phyloP scores from a whole-genome alignment of 306 rosid genomes.

The Trifolium fragiferum region DNA sequence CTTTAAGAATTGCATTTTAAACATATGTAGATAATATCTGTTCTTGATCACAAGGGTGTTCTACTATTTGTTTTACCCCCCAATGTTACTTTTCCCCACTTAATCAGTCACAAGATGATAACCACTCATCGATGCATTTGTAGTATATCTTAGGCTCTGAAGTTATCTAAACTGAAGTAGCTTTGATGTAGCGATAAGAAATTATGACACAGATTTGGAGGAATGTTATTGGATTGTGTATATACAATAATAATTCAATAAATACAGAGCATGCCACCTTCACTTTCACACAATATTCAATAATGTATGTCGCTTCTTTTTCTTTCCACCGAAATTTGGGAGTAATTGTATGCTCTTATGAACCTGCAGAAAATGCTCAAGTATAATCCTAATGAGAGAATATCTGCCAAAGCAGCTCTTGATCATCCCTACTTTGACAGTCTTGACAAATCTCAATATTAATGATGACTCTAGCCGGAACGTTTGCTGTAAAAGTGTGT shows the following conservation, averaged over 20 bases:
- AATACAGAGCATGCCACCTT: constrained; percentile 4
- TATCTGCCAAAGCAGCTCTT: constrained; percentile 96
- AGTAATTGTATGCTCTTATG: constrained; percentile 35
- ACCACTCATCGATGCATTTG: constrained; percentile 18
- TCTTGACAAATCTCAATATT: constrained; percentile 91
- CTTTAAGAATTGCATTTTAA: background rate
- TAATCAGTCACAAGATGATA: constrained; percentile 31
- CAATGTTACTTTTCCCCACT: background rate
- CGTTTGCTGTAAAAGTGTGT: constrained; percentile 27
- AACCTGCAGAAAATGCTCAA: constrained; percentile 82
- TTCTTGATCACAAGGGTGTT: background rate
- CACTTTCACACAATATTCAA: constrained; percentile 7
- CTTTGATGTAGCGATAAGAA: background rate
- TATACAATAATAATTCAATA: background rate
- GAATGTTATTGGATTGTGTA: constrained; percentile 2
- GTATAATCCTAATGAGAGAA: constrained; percentile 84
- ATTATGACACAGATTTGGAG: background rate
- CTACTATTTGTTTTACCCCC: background rate
- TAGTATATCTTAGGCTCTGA: background rate
- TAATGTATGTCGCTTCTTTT: constrained; percentile 18
- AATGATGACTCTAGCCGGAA: constrained; percentile 28
- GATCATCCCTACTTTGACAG: constrained; percentile 93
- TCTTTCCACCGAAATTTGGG: constrained; percentile 1
- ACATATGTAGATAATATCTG: background rate
- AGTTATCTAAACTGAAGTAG: constrained; percentile 19